Percentiles rank a stretch among this genome's conserved stretches.
Conservation (phyloP, 2,329 filamentous ascomycete genomes). For the Cytospora piceae region DNA sequence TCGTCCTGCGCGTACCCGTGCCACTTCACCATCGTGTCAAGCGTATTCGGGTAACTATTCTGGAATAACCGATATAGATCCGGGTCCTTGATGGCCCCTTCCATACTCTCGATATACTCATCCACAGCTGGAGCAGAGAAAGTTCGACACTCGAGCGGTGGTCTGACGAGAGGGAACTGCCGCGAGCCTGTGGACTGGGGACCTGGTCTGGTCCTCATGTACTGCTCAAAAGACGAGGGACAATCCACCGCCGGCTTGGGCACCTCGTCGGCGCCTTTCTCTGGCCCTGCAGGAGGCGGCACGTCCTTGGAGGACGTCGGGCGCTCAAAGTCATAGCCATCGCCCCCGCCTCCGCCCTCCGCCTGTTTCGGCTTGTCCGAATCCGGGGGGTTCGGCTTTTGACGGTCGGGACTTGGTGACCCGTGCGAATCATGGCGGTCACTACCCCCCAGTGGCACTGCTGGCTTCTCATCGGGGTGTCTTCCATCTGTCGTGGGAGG, state of each 20-base stretch:
- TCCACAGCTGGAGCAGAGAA: conserved; percentile 73
- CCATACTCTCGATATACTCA: conserved; percentile 59
- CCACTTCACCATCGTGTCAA: conserved; percentile 83
- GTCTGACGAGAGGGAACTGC: conserved; percentile 50
- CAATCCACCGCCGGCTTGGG: conserved; percentile 29
- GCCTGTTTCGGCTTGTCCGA: neutral
- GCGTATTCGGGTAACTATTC: conserved; percentile 81
- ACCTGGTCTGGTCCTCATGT: conserved; percentile 34
- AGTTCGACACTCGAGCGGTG: conserved; percentile 68
- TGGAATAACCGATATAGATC: conserved; percentile 82
- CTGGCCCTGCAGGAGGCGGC: conserved; percentile 9
- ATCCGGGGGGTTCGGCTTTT: conserved; percentile 6
- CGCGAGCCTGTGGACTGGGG: conserved; percentile 38
- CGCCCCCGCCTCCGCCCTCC: neutral
- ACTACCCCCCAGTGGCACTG: neutral
- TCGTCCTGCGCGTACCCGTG: conserved; percentile 59
- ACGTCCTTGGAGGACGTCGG: conserved; percentile 15
- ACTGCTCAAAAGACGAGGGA: conserved; percentile 32
- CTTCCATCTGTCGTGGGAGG: neutral
- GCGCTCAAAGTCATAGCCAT: conserved; percentile 24
- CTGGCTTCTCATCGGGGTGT: neutral
- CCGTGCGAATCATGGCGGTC: conserved; percentile 5
- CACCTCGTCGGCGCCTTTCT: conserved; percentile 4
- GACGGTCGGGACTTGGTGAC: conserved; percentile 3
- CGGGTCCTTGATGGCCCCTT: conserved; percentile 46